These are phyloP conservation scores for Larix kaempferi DNA, from an alignment of 75 land plant genomes.

Conservation along the genomic window DNA sequence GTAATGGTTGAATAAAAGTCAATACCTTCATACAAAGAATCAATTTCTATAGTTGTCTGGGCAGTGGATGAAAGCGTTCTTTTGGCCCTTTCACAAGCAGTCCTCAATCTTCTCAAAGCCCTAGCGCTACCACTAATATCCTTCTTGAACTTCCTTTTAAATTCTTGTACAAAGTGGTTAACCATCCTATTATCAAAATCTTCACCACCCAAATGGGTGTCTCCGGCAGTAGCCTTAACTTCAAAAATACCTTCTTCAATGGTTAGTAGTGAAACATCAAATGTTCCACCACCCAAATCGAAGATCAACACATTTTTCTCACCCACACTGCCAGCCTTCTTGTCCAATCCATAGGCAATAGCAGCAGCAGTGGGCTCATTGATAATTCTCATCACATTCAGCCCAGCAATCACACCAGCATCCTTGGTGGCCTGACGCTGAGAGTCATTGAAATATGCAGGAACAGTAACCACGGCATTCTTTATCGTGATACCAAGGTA, in stretches of 20 bases:
- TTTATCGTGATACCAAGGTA: slow-evolving; percentile 24
- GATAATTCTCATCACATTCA: slow-evolving; percentile 49
- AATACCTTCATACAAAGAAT: slow-evolving; percentile 37
- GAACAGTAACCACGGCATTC: slow-evolving; percentile 24
- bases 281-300: slow-evolving; percentile 39
- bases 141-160: slow-evolving; percentile 40
- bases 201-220: no score
- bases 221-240: no score
- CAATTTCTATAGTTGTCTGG: slow-evolving; percentile 42
- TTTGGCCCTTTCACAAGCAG: slow-evolving; percentile 44
- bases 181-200: no score
- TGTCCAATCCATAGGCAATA: slow-evolving; percentile 62
- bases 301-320: slow-evolving; percentile 58
- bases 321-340: slow-evolving; percentile 36
- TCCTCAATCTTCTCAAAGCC: slow-evolving; percentile 34
- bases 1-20: slow-evolving; percentile 34
- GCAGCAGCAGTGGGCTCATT: slow-evolving; percentile 68
- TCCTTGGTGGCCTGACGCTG: slow-evolving; percentile 18
- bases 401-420: slow-evolving; percentile 11
- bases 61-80: slow-evolving; percentile 41
- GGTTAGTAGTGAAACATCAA: slow-evolving; percentile 48
- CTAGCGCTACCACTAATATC: slow-evolving; percentile 34
- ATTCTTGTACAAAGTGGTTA: slow-evolving; percentile 23
- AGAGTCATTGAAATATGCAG: slow-evolving; percentile 3
- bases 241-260: no score